phyloP scores from a whole-genome alignment of 164 flowering plant species.

The Annona squamosa region DNA sequence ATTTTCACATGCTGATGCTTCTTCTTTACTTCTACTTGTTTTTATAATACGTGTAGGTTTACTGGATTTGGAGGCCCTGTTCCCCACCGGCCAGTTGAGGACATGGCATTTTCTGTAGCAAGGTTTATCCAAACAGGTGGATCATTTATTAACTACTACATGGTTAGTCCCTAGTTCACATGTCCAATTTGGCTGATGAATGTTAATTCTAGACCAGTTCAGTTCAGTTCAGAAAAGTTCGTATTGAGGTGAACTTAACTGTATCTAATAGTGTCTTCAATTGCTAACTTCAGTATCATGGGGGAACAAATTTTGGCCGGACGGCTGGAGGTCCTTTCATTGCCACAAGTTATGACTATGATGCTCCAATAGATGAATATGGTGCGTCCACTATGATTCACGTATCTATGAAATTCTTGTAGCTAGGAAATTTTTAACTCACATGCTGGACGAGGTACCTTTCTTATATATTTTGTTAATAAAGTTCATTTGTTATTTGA shows the following conservation, averaged over 20 bases:
- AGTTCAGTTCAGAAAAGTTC: background rate
- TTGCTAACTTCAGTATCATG: conserved; percentile 65
- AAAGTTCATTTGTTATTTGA: background rate
- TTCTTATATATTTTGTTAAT: background rate
- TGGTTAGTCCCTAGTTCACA: conserved; percentile 38
- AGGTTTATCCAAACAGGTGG: conserved; percentile 91
- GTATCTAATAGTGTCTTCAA: background rate
- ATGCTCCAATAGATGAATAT: conserved; percentile 94
- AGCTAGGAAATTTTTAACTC: background rate
- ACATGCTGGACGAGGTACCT: conserved; percentile 1
- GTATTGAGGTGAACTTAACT: too few relatives aligned
- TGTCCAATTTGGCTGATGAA: background rate
- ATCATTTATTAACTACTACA: conserved; percentile 82
- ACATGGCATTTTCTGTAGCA: conserved; percentile 86
- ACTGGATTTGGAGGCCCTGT: conserved; percentile 88
- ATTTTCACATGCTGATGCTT: background rate
- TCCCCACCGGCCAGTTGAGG: conserved; percentile 88
- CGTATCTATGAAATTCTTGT: background rate
- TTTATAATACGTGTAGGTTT: conserved; percentile 38
- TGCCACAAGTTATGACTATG: conserved; percentile 95
- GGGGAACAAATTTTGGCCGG: conserved; percentile 95
- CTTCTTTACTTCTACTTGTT: background rate
- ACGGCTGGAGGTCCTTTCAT: conserved; percentile 98
- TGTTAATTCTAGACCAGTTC: background rate
- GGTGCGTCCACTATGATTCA: conserved; percentile 34